Conservation (phyloP, 495 filamentous ascomycete genomes). For the Talaromyces thailandensis region DNA sequence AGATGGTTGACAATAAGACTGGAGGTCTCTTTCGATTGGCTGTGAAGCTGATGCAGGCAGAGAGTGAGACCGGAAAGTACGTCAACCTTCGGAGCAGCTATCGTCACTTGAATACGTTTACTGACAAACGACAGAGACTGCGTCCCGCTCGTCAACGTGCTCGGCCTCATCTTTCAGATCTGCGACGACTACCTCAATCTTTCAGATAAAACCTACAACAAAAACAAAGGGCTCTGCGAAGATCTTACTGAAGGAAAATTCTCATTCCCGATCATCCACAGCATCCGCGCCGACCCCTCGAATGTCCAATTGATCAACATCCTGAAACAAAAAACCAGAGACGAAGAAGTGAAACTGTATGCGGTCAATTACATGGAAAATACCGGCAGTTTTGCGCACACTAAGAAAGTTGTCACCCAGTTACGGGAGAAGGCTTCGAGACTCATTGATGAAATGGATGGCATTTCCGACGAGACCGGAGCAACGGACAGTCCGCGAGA, state of each 20-base stretch:
- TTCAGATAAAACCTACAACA: constrained; percentile 56
- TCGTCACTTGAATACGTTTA: not conserved
- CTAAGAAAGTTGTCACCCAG: constrained; percentile 56
- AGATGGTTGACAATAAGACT: constrained; percentile 98
- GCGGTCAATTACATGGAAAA: constrained; percentile 88
- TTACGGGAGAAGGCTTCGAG: constrained; percentile 56
- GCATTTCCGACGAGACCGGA: constrained; percentile 27
- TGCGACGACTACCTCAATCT: constrained; percentile 95
- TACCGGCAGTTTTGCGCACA: constrained; percentile 85
- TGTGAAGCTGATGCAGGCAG: constrained; percentile 93
- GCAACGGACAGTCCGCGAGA: constrained; percentile 21
- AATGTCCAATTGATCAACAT: constrained; percentile 87
- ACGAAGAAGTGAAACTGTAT: constrained; percentile 84
- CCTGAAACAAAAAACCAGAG: constrained; percentile 75
- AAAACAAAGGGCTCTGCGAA: constrained; percentile 92
- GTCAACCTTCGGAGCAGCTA: not conserved
- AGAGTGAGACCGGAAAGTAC: constrained; percentile 53
- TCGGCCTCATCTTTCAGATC: constrained; percentile 94
- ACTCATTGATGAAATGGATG: constrained; percentile 61
- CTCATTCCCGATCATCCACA: constrained; percentile 93
- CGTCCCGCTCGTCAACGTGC: constrained; percentile 76
- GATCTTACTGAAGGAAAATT: constrained; percentile 98
- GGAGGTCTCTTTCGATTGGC: constrained; percentile 91
- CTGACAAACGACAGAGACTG: constrained; percentile 46
- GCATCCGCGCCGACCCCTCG: constrained; percentile 69